Base-by-base conservation (phyloP, 805 yeast species). In the Metschnikowia vanudenii region DNA sequence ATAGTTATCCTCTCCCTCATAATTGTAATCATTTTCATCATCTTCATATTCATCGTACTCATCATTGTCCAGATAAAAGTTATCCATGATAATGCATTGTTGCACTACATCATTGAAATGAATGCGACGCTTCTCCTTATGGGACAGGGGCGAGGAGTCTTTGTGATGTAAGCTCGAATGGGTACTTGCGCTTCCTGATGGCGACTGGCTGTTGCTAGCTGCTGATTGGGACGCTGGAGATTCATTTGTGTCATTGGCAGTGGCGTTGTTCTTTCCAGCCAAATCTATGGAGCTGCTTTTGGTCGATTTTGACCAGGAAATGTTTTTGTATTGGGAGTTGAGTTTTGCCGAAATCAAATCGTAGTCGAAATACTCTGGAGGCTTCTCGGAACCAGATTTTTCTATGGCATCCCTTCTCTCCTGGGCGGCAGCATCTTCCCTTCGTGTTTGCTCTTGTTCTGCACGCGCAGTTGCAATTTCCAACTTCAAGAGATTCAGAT, bases 21-120 rank as follows among this genome's bases (percentile, higher is more conserved):
- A 46, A 35, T 61, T 63, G 32, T 59, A 54, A 38, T 50, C 60
- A 11, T 60, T 60, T 17, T 46, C 53, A 12, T 49, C 51, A 18
- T 51, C 50, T 24, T 52, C 57, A 20, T 46, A 43, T 32, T 54
- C 54, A 16, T 52, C 57, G 35, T 46, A 43, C 3, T 46, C 50
- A 14, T 45, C 49, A 14, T 49, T 42, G 13, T 52, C 52, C 9
- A 44, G 52, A 10, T 44, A 45, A 30, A 31, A 43, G 11, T 51
- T 49, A 47, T 77, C 81, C 10, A 91, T 62, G 0, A 96, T 91
- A 51, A 88, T 82, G 65, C 99, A 94, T 65, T 94, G 99, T 63
- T 89, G 91, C 28, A 94, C 99, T 44, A 90, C 81, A 62, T 89
- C 95, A 63, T 85, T 94, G 69, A 94, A 94, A 66, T 91, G 98